Evolutionary conservation across 2,329 filamentous ascomycete genomes (phyloP).

Genomic region (Cladosporium colombiae): DNA sequence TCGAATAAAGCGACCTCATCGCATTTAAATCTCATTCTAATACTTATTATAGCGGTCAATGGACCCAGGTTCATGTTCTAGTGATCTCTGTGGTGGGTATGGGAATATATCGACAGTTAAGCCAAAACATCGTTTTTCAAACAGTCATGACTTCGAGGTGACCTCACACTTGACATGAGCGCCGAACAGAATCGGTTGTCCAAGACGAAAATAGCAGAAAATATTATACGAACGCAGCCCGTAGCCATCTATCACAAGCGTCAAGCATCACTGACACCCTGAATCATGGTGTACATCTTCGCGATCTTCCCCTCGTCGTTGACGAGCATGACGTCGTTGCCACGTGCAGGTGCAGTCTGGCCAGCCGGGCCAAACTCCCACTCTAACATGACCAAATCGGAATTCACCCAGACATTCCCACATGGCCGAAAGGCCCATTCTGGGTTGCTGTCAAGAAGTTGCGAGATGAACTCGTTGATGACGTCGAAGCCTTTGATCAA

Average conservation of each 20-base stretch:
- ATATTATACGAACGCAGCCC: no score
- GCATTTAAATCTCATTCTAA: neutral
- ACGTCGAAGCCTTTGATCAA: neutral
- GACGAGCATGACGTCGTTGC: slow-evolving; percentile 5
- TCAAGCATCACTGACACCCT: neutral
- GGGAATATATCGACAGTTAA: neutral
- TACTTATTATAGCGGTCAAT: neutral
- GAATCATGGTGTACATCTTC: slow-evolving; percentile 7
- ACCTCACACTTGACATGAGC: no score
- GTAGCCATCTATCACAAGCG: neutral
- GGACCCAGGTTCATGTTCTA: neutral
- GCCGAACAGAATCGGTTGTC: no score
- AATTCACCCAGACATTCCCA: slow-evolving; percentile 2
- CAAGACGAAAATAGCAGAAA: no score
- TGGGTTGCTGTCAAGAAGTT: neutral
- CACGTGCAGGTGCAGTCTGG: neutral
- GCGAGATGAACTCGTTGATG: neutral
- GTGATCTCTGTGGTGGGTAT: neutral
- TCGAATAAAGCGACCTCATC: neutral
- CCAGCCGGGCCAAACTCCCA: slow-evolving; percentile 2
- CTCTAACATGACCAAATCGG: neutral
- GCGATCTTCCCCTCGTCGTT: neutral
- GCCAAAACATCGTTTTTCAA: neutral
- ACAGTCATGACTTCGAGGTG: no score
- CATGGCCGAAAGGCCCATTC: neutral